These are phyloP conservation scores for Rhizopogon sp. DNA, from an alignment of 768 basidiomycete genomes.

Conservation along the genomic window DNA sequence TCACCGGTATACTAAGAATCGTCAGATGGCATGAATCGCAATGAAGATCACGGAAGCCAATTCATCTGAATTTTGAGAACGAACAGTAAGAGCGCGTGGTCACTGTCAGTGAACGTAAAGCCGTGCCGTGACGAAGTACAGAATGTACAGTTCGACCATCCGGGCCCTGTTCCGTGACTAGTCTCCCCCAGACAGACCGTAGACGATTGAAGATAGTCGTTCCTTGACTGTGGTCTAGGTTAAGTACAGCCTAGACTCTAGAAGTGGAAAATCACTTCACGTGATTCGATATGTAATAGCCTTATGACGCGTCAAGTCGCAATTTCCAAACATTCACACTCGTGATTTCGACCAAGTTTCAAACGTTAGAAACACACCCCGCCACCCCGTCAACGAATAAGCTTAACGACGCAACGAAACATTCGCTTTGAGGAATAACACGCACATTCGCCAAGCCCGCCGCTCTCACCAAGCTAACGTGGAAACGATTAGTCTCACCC, in stretches of 20 bases:
- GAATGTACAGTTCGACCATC: no score
- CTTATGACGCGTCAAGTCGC: not conserved
- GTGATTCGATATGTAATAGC: conserved; percentile 8
- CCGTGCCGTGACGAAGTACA: no score
- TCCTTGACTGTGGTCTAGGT: no score
- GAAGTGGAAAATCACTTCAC: conserved; percentile 16
- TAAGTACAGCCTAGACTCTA: no score
- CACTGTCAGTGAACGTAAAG: no score
- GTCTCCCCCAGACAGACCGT: no score
- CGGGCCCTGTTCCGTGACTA: no score
- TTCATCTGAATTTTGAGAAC: no score
- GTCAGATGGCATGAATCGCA: not conserved
- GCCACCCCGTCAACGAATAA: no score
- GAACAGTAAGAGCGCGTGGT: no score
- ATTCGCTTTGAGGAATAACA: not conserved
- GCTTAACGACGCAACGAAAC: not conserved
- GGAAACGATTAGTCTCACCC: not conserved
- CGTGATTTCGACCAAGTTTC: not conserved
- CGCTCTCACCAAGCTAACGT: not conserved
- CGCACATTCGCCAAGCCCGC: not conserved
- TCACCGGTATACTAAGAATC: not conserved
- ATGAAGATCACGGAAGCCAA: no score
- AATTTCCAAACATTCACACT: not conserved
- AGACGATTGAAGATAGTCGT: no score
- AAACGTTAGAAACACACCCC: not conserved